Conservation (phyloP, 2,329 filamentous ascomycete species). For the Didymosphaeria variabile region DNA sequence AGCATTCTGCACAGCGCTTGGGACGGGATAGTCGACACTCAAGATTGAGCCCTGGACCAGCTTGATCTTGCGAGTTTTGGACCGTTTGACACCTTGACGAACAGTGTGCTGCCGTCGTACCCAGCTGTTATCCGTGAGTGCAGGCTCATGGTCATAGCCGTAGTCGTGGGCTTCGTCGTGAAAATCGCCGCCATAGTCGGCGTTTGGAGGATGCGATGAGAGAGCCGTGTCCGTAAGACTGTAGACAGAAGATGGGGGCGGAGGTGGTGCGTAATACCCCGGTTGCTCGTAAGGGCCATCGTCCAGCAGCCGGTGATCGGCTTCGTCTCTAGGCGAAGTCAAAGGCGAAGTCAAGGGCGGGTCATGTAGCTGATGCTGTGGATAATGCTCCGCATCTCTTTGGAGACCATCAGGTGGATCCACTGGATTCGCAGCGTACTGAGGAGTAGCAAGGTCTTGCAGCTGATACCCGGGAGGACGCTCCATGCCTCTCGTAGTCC, state of each 20-base stretch:
- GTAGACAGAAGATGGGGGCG: constrained; percentile 43
- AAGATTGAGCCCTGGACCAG: constrained; percentile 94
- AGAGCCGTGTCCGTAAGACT: constrained; percentile 53
- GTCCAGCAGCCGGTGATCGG: constrained; percentile 58
- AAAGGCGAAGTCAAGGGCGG: not conserved
- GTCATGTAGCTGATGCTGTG: not conserved
- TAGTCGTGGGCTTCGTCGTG: constrained; percentile 31
- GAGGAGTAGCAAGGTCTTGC: not conserved
- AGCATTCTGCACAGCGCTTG: constrained; percentile 93
- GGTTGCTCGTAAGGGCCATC: constrained; percentile 44
- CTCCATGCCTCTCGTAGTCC: not conserved
- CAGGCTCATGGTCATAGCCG: constrained; percentile 51
- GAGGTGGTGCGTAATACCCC: constrained; percentile 22
- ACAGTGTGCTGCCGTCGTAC: constrained; percentile 64
- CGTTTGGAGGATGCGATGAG: constrained; percentile 21
- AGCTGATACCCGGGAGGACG: not conserved
- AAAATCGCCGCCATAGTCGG: constrained; percentile 31
- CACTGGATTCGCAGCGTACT: not conserved
- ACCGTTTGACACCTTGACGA: constrained; percentile 81
- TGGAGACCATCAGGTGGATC: not conserved
- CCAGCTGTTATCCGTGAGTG: constrained; percentile 66
- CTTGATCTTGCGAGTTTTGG: constrained; percentile 93
- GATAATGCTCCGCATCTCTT: not conserved
- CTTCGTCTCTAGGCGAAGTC: constrained; percentile 4
- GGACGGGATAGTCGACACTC: constrained; percentile 93